Conservation (phyloP, 2,329 filamentous ascomycete genomes). For the Neocucurbitaria cava region DNA sequence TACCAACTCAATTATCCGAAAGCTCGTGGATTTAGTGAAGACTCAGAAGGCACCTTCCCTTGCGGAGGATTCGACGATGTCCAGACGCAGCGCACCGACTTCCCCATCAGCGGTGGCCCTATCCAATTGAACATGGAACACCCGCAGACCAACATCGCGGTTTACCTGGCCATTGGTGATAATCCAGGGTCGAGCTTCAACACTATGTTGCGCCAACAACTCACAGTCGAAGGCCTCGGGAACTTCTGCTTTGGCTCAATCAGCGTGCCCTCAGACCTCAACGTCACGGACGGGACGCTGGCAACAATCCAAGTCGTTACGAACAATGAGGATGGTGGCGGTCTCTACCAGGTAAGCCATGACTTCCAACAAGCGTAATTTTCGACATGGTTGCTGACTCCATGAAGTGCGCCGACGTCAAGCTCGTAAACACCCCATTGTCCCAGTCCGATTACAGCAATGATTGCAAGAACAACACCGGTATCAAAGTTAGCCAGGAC, state of each 20-base stretch:
- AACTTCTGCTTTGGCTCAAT: conserved; percentile 71
- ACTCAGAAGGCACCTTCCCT: conserved; percentile 55
- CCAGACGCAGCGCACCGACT: conserved; percentile 54
- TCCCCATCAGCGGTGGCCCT: conserved; percentile 59
- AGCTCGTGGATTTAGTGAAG: conserved; percentile 58
- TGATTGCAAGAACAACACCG: conserved; percentile 66
- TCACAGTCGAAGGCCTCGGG: conserved; percentile 67
- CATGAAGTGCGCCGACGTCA: conserved; percentile 74
- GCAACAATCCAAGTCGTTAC: conserved; percentile 75
- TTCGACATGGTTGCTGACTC: conserved; percentile 4
- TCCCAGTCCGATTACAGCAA: conserved; percentile 52
- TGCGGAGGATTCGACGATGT: conserved; percentile 60
- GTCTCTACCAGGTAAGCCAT: conserved; percentile 68
- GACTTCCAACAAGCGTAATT: neutral
- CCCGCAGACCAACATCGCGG: conserved; percentile 58
- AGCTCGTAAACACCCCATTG: conserved; percentile 63
- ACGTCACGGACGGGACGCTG: conserved; percentile 65
- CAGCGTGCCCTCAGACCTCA: conserved; percentile 58
- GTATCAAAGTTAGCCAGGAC: conserved; percentile 55
- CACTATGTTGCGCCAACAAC: conserved; percentile 68
- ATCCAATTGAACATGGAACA: conserved; percentile 62
- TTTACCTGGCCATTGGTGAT: conserved; percentile 61
- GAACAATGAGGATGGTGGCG: conserved; percentile 62
- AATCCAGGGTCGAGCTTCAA: conserved; percentile 69
- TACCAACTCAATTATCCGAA: conserved; percentile 63